Evolutionary conservation across 306 rosid species (phyloP).

Genomic region (Alnus rubra): DNA sequence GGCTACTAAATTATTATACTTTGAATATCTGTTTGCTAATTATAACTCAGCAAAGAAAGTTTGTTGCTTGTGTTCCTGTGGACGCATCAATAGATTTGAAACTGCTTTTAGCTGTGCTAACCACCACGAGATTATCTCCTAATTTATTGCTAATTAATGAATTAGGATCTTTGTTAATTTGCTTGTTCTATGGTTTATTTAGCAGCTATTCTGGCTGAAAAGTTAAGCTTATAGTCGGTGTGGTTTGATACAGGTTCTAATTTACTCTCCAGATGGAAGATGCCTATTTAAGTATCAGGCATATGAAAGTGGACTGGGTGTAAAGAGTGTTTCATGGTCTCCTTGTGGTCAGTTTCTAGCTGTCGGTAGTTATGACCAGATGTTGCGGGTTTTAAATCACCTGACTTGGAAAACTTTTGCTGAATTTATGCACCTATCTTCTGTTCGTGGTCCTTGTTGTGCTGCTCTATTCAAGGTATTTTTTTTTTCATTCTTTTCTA

Average conservation of each 20-base stretch:
- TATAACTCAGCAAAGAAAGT: background rate
- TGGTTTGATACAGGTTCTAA: conserved; percentile 70
- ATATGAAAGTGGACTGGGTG: conserved; percentile 95
- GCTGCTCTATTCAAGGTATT: conserved; percentile 85
- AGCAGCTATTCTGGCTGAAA: conserved; percentile 21
- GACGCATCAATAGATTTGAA: background rate
- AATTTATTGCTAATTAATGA: background rate
- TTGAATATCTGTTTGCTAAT: background rate
- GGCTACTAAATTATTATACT: background rate
- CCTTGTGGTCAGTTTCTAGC: conserved; percentile 97
- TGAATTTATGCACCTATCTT: conserved; percentile 81
- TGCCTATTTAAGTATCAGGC: conserved; percentile 94
- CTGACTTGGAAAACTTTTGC: conserved; percentile 98
- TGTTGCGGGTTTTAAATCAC: conserved; percentile 91
- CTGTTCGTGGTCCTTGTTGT: conserved; percentile 81
- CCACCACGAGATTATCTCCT: background rate
- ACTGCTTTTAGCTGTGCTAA: background rate
- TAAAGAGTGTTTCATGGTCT: conserved; percentile 94
- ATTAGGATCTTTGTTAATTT: background rate
- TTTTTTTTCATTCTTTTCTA: conserved; percentile 21
- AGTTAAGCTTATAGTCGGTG: conserved; percentile 19
- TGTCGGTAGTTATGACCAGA: conserved; percentile 97
- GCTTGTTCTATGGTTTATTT: conserved; percentile 6
- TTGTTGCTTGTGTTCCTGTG: background rate
- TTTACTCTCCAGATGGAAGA: conserved; percentile 95